These are phyloP conservation scores for Hymenoscyphus salicellus DNA, from an alignment of 2,329 filamentous ascomycete genomes.

Conservation along the genomic window DNA sequence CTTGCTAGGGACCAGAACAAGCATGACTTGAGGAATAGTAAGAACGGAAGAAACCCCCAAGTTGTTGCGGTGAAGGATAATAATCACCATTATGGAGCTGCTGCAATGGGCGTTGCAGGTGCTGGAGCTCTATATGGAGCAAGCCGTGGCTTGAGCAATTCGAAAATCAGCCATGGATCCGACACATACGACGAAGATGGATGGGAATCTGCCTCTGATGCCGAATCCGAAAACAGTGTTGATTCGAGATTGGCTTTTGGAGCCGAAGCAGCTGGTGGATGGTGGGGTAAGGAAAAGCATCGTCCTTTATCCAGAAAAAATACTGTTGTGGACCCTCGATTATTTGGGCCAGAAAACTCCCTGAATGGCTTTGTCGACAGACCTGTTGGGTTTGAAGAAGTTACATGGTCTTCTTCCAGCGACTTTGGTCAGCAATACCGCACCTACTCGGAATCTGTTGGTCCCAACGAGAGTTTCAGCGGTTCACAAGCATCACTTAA, in stretches of 20 bases:
- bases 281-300: conserved; percentile 35
- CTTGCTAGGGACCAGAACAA: conserved; percentile 42
- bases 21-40: conserved; percentile 36
- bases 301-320: conserved; percentile 40
- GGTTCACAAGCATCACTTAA: conserved; percentile 49
- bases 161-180: conserved; percentile 33
- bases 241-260: conserved; percentile 62
- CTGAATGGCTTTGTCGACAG: conserved; percentile 54
- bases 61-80: conserved; percentile 15
- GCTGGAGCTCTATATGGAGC: conserved; percentile 11
- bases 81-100: conserved; percentile 1
- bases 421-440: conserved; percentile 31
- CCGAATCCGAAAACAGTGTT: conserved; percentile 49
- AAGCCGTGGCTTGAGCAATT: conserved; percentile 30
- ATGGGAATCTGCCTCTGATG: conserved; percentile 59
- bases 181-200: conserved; percentile 47
- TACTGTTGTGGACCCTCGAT: conserved; percentile 54
- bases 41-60: conserved; percentile 24
- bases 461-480: conserved; percentile 39
- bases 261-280: conserved; percentile 34
- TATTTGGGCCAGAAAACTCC: conserved; percentile 62
- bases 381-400: conserved; percentile 54
- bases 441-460: conserved; percentile 12
- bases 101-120: not conserved
- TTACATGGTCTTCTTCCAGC: conserved; percentile 31